Evolutionary conservation across 2,329 filamentous ascomycete genomes (phyloP), one percentile per base, ranked within the genome.

Genomic region (Arthrobotrys conoides): DNA sequence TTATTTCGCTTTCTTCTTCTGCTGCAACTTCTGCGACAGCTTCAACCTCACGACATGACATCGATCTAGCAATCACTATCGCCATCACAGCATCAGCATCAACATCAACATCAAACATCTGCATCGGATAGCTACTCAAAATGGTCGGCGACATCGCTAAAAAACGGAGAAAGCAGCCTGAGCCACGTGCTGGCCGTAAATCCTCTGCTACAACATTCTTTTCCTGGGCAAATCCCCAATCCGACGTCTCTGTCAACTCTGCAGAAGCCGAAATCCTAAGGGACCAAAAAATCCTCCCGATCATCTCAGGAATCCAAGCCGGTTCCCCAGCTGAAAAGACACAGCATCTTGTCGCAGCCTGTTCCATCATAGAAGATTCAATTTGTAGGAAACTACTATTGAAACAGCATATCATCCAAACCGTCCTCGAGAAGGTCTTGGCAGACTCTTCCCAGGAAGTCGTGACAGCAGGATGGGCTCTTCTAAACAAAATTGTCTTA

Each of bases 381-480:
- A 88, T 86, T 81, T 91, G 89, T 82, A 87, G 90, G 80, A 91
- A 91, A 83, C 83, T 92, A 71, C 86, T 92, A 22, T 85, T 92
- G 76, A 86, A 90, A 22, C 90, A 92, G 84, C 89, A 91, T 83
- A 86, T 92, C 80, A 89, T 92, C 51, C 87, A 87, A 81, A 88
- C 88, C 66, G 83, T 92, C 51, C 86, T 92, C 76, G 89, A 87
- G 36, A 88, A 91, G 85, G 91, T 89, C 33, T 84, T 92, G 71
- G 90, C 89, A 24, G 90, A 92, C 82, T 85, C 87, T 44, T 89
- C 87, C 72, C 85, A 91, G 66, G 90, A 91, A 84, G 89, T 89
- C 81, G 87, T 89, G 59, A 88, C 89, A 51, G 89, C 90, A 20
- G 90, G 89, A n/a, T 92, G 90, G 90, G 88, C 88, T 12, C 90